phyloP scores from a whole-genome alignment of 2,329 filamentous ascomycete genomes.

The Rugonectria rugulosa region DNA sequence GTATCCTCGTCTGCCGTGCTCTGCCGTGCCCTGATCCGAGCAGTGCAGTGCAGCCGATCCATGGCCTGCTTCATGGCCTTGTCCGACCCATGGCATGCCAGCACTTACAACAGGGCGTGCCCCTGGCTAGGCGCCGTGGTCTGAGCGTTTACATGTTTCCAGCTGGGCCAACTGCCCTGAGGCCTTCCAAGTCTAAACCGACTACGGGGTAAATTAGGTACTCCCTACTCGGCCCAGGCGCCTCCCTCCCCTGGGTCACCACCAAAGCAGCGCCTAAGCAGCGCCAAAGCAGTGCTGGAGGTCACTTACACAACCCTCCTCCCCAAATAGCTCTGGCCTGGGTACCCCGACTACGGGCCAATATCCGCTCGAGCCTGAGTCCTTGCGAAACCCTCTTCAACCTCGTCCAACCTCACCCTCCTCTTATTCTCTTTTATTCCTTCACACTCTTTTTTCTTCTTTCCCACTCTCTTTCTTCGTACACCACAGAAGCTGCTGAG shows the following conservation, averaged over 20 bases:
- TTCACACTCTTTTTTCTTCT: slow-evolving; percentile 29
- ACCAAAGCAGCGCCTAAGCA: no score
- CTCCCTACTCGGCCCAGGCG: no score
- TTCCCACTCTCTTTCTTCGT: slow-evolving; percentile 30
- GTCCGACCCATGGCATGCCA: slow-evolving; percentile 2
- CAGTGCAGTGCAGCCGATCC: background rate
- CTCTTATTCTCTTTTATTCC: slow-evolving; percentile 17
- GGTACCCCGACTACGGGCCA: no score
- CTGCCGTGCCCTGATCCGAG: slow-evolving; percentile 5
- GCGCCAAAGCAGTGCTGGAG: no score
- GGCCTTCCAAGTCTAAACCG: no score
- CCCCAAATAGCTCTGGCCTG: background rate
- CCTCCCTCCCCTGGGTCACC: no score
- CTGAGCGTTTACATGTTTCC: no score
- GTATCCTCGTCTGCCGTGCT: background rate
- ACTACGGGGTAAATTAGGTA: no score
- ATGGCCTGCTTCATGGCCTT: background rate
- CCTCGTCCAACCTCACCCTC: slow-evolving; percentile 6
- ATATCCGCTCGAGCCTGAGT: background rate
- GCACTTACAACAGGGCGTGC: background rate
- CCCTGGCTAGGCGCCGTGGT: background rate
- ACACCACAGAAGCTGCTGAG: slow-evolving; percentile 42
- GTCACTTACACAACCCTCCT: background rate
- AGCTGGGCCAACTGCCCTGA: no score
- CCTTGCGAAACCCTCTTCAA: background rate